These are phyloP conservation scores for Ulmus americana DNA, from an alignment of 331 rosid genomes.

Conservation along the genomic window DNA sequence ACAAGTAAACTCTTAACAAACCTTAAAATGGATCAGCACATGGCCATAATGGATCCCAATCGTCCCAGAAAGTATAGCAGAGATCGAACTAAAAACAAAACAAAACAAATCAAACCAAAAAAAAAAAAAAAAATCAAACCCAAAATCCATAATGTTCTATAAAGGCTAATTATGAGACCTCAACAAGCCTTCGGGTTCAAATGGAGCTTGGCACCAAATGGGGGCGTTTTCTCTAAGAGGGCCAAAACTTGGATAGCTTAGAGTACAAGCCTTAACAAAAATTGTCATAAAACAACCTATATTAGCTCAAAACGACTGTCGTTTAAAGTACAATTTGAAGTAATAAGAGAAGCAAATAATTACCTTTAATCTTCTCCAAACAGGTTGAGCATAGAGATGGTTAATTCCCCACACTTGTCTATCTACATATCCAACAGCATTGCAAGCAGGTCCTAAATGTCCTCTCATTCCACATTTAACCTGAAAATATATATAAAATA, in stretches of 20 bases:
- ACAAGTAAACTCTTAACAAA: conserved; percentile 11
- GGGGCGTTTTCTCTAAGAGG: conserved; percentile 52
- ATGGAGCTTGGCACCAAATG: conserved; percentile 74
- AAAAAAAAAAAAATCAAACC: neutral
- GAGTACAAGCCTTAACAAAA: conserved; percentile 53
- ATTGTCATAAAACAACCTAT: neutral
- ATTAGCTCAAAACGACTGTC: too few species aligned
- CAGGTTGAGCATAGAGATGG: conserved; percentile 73
- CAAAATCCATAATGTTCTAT: too few species aligned
- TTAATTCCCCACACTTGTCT: conserved; percentile 82
- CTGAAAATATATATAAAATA: conserved; percentile 20
- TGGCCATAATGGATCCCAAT: conserved; percentile 91
- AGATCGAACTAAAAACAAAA: conserved; percentile 47
- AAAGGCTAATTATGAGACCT: conserved; percentile 31
- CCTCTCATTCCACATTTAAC: conserved; percentile 80
- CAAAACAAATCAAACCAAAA: conserved; percentile 4
- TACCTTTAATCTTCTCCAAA: conserved; percentile 70
- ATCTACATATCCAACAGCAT: conserved; percentile 76
- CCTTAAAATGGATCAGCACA: conserved; percentile 83
- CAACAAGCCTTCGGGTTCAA: conserved; percentile 84
- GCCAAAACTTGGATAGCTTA: conserved; percentile 44
- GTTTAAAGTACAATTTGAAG: neutral
- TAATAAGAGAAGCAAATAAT: neutral
- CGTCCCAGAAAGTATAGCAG: conserved; percentile 70
- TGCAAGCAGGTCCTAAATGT: conserved; percentile 79